These are phyloP conservation scores for Barnettozyma salicaria DNA, from an alignment of 805 yeast species.

Conservation along the genomic window DNA sequence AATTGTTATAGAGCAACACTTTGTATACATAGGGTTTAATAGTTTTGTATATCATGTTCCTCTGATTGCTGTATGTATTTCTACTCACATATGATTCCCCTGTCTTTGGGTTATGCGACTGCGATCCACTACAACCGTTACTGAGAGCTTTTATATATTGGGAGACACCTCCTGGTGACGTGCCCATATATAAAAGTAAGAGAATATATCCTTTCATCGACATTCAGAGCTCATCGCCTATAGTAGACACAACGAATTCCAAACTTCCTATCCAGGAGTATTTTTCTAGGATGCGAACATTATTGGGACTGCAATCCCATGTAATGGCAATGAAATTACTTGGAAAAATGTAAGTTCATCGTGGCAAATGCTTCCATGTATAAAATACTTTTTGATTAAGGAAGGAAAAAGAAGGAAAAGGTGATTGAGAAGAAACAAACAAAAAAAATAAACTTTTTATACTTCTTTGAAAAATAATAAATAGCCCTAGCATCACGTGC, in stretches of 20 bases:
- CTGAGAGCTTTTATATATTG: too few species aligned
- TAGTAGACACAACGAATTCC: slow-evolving; percentile 21
- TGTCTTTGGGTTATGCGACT: too few species aligned
- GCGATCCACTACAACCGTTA: too few species aligned
- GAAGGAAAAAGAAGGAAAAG: slow-evolving; percentile 18
- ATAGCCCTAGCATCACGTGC: slow-evolving; percentile 10
- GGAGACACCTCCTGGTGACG: too few species aligned
- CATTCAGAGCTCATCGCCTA: slow-evolving; percentile 26
- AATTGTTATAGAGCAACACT: too few species aligned
- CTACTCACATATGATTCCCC: too few species aligned
- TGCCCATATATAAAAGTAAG: not conserved
- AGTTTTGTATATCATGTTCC: too few species aligned
- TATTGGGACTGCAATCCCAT: slow-evolving; percentile 25
- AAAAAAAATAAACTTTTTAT: too few species aligned
- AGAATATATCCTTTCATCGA: slow-evolving; percentile 28
- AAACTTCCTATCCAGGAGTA: slow-evolving; percentile 30
- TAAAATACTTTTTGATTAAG: slow-evolving; percentile 27
- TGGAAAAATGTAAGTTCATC: slow-evolving; percentile 26
- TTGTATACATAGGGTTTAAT: too few species aligned
- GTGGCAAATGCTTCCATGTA: slow-evolving; percentile 30
- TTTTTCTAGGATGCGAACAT: slow-evolving; percentile 27
- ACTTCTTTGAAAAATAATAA: too few species aligned
- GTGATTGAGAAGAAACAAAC: slow-evolving; percentile 7
- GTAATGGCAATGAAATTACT: slow-evolving; percentile 30
- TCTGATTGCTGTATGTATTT: too few species aligned